Conservation (phyloP, 345 rosid genomes). For the Erysimum cheiranthoides region DNA sequence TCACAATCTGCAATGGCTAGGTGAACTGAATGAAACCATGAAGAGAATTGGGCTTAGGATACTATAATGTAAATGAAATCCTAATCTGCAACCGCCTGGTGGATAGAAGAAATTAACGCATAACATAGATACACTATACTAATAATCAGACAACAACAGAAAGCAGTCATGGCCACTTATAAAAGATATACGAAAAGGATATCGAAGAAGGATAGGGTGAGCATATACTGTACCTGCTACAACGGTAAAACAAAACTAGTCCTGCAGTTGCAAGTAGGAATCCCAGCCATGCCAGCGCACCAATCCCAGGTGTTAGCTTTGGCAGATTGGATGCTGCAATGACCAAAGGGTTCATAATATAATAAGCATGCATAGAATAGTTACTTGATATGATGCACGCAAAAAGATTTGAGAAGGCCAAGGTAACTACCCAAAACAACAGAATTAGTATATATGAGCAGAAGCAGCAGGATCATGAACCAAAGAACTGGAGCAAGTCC, state of each 20-base stretch:
- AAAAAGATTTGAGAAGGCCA: conserved; percentile 31
- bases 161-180: conserved; percentile 8
- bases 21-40: conserved; percentile 7
- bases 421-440: conserved; percentile 68
- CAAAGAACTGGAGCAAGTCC: conserved; percentile 92
- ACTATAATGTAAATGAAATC: background rate
- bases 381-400: conserved; percentile 34
- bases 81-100: background rate
- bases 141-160: background rate
- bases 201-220: conserved; percentile 13
- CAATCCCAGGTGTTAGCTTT: conserved; percentile 73
- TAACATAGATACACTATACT: background rate
- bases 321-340: conserved; percentile 80
- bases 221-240: conserved; percentile 88
- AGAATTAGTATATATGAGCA: conserved; percentile 71
- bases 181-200: conserved; percentile 15
- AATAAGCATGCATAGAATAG: conserved; percentile 22
- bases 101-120: background rate
- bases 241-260: conserved; percentile 80
- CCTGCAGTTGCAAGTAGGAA: conserved; percentile 76
- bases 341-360: conserved; percentile 28
- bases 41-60: conserved; percentile 5
- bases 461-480: conserved; percentile 66
- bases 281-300: conserved; percentile 87
- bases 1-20: conserved; percentile 5